phyloP scores from a whole-genome alignment of 2,329 filamentous ascomycete species.

The Stachybotrys elegans region DNA sequence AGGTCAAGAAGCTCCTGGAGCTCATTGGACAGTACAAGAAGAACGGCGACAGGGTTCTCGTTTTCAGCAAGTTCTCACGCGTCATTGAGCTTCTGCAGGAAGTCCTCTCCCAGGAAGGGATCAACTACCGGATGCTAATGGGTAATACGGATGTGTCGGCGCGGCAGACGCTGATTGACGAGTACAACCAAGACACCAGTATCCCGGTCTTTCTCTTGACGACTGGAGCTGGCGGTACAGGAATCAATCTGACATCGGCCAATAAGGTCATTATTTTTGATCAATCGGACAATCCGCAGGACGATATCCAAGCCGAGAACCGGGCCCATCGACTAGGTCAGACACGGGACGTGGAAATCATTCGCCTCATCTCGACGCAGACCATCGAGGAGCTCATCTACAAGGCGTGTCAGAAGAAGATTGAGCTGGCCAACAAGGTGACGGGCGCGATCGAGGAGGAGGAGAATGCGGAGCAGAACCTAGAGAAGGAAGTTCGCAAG shows the following conservation, averaged over 20 bases:
- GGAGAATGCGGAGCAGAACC: conserved; percentile 24
- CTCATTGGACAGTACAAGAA: conserved; percentile 68
- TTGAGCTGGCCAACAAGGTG: conserved; percentile 71
- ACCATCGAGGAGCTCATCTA: conserved; percentile 95
- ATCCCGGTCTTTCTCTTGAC: conserved; percentile 92
- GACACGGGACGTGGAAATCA: conserved; percentile 82
- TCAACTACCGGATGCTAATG: conserved; percentile 81
- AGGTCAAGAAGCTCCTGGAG: conserved; percentile 74
- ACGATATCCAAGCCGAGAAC: conserved; percentile 98
- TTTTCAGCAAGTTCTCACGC: conserved; percentile 92
- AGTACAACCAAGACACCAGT: conserved; percentile 68
- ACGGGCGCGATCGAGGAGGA: conserved; percentile 35
- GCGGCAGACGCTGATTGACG: conserved; percentile 82
- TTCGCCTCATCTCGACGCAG: conserved; percentile 71
- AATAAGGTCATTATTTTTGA: conserved; percentile 99
- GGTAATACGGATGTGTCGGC: conserved; percentile 77
- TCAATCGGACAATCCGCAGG: conserved; percentile 94
- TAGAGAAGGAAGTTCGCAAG: conserved; percentile 39
- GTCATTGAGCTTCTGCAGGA: conserved; percentile 87
- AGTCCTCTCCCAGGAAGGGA: conserved; percentile 66
- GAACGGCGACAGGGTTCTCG: conserved; percentile 79
- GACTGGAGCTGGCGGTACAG: conserved; percentile 91
- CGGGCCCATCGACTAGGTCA: conserved; percentile 93
- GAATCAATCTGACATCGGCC: conserved; percentile 90
- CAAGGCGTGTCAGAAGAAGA: conserved; percentile 84